Base-by-base conservation (phyloP, 2,329 filamentous ascomycete genomes). In the Monilinia fructicola region DNA sequence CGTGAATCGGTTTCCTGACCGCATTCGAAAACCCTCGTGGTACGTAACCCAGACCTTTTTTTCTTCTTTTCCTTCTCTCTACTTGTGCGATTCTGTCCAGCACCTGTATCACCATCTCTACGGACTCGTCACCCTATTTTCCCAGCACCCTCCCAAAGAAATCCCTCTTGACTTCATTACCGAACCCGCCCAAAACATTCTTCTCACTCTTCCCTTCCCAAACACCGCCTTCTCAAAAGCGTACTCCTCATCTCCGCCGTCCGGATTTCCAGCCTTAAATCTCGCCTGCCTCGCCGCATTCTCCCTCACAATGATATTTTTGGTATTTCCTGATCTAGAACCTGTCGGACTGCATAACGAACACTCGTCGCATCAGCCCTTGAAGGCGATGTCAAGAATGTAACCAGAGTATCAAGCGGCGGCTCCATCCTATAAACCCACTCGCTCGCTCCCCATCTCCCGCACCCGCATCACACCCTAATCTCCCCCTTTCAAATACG, bases 391-490 rank as follows among this genome's bases (percentile, higher is more conserved):
- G 92, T 92, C 71, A 91, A 88, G 72, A 91, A 98, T 0, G 85
- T 84, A 0, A 90, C 84, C 0, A 98, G 83, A 11, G 85, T 82
- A 77, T 99, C 95, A n/a, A 99, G 83, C 0, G 87, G 82, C 84
- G 95, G 95, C 75, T 98, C 94, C 91, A 99, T 93, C 64, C 95
- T 87, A 78, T 96, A 98, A 11, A 96, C 89, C 84, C 88, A 98
- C 71, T 87, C 83, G 23, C 83, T 79, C 44, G 86, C 84, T 6
- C 82, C 77, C 10, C 84, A 84, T 46, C 91, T 16, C 83, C 83
- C 50, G 40, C 31, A 14, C 44, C 54, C 10, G 35, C 5, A 53
- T 60, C 64, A n/a, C 7, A 35, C 12, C 52, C 64, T 54, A 98
- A 85, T 73, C 89, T 88, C 16, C 90, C 90, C 74, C 88, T 90